Evolutionary conservation across 1,284 basidiomycete genomes (phyloP), one percentile per base, ranked within the genome.

Genomic region (Phaffia rhodozyma): DNA sequence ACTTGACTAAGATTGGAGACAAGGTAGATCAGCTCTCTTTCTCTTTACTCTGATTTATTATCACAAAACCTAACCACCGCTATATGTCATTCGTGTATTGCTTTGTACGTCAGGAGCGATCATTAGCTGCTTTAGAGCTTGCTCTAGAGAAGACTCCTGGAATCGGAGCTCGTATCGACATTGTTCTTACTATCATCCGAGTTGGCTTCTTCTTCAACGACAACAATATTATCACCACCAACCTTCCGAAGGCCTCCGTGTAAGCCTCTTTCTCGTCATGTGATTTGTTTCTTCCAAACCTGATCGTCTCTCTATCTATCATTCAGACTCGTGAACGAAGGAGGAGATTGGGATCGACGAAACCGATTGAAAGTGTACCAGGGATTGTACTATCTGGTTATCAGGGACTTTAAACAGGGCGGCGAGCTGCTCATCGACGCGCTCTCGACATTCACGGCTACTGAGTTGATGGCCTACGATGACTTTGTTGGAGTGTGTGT

Each of bases 291-390:
- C 25, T 9, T 48, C 16, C 21, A 47, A n/a, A 0, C 32, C 21
- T 53, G 21, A 43, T 23, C 32, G 4, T 47, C 61, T 7, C 21
- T 55, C n/a, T 48, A 32, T 50, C 58, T 63, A 21, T 51, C 29
- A 23, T 30, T 9, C 71, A 93, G 90, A 67, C 78, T 97, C 47
- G 88, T 97, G 59, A 92, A 97, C 71, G 84, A 92, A 73, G 94
- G 96, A 1, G 94, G 96, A 55, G 94, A 98, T 76, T 98, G 94
- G 94, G 94, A 98, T 75, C 81, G 96, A 63, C 83, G 92, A 38
- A 98, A 97, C 75, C 83, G 93, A 55, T 83, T 97, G 69, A 98
- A 97, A 75, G 94, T 97, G 50, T 98, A 98, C 79, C 84, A 86
- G 62, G 93, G 88, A 50, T 78, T 96, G 1, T 88, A 96, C 73